Evolutionary conservation across 306 rosid species (phyloP).

Genomic region (Vicia faba): DNA sequence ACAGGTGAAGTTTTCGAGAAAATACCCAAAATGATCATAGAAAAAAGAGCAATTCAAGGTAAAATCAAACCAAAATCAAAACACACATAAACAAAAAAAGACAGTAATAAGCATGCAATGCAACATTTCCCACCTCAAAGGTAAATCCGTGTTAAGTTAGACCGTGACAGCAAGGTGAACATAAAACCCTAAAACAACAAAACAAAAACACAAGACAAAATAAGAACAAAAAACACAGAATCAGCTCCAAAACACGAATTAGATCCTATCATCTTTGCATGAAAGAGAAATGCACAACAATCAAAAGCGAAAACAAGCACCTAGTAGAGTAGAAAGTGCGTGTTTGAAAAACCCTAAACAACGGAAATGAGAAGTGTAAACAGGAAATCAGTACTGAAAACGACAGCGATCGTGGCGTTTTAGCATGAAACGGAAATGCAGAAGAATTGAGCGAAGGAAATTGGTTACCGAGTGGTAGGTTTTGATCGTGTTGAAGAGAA

Average conservation of each 20-base stretch:
- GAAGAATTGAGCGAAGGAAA: background rate
- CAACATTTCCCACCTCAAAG: conserved; percentile 21
- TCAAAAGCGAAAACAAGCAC: background rate
- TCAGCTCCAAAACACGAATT: background rate
- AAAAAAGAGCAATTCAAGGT: conserved; percentile 12
- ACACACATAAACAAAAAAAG: background rate
- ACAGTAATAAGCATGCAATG: background rate
- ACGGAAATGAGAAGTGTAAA: conserved; percentile 6
- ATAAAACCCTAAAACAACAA: conserved; percentile 39
- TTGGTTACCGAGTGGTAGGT: background rate
- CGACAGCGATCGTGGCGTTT: background rate
- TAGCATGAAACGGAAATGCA: conserved; percentile 37
- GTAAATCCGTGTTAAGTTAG: background rate
- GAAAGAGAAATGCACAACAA: conserved; percentile 34
- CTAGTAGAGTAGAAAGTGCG: background rate
- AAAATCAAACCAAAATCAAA: background rate
- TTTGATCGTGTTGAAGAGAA: background rate
- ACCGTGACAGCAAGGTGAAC: conserved; percentile 9
- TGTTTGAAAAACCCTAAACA: conserved; percentile 38
- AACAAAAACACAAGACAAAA: background rate
- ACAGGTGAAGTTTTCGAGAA: conserved; percentile 4
- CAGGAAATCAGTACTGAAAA: background rate
- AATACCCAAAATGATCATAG: conserved; percentile 27
- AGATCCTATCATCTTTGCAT: conserved; percentile 11
- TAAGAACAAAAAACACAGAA: background rate